Evolutionary conservation across 768 basidiomycete genomes (phyloP), one percentile per base, ranked within the genome.

Genomic region (Naganishia vaughanmartiniae): DNA sequence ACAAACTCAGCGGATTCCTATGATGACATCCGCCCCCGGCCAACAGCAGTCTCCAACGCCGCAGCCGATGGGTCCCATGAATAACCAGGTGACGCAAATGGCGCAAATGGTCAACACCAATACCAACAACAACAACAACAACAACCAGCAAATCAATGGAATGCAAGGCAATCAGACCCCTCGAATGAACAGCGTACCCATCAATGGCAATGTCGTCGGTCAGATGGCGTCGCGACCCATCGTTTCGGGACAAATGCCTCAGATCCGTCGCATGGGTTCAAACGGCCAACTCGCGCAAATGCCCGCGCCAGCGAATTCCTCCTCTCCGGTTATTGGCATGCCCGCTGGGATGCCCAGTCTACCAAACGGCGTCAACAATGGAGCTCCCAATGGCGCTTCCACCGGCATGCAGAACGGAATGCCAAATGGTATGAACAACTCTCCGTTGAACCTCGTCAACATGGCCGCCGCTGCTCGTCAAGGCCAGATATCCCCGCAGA

Each of bases 201-300:
- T 36, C n/a, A 63, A 45, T n/a, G 60, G 60, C 60, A 42, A 42
- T 10, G 65, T 39, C 10, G 15, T 48, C 1, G 36, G 58, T 33
- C 69, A 70, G 26, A 48, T 70, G 24, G 60, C 56, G 60, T 34
- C 69, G 12, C 42, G 39, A 1, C 69, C 54, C 12, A 46, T 67
- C 34, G 57, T 56, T 17, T 57, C 30, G 19, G 67, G 67, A 24
- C 71, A 72, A 31, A 54, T 65, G 36, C 71, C 71, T 34, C 67
- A 72, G 30, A 63, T 72, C 10, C 57, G 71, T 26, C 66, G 71
- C 11, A 65, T 72, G 31, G 71, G 51, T 42, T 72, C 71, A 21
- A 63, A 63, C 39, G 65, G 58, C 24, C 51, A 66, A 24, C 34
- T 56, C 4, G 51, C n/a, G 14, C 71, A 72, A 56, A 72, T 72